Evolutionary conservation across 495 filamentous ascomycete species (phyloP), one percentile per base, ranked within the genome.

Genomic region (Penicillium odoratum): DNA sequence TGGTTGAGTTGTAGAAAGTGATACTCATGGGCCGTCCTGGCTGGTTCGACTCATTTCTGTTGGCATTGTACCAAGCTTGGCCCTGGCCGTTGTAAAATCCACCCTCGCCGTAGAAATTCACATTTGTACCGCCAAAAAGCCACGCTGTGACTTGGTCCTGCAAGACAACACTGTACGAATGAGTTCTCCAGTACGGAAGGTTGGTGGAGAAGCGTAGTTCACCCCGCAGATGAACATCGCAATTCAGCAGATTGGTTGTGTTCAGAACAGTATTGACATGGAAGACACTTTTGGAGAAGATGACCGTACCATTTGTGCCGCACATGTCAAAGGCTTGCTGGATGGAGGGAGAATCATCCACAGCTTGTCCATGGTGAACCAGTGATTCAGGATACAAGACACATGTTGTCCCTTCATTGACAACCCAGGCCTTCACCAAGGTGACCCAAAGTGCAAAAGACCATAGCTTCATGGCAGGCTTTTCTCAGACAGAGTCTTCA

Each of bases 101-200:
- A 5, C 73, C 76, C 50, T 72, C 47, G 15, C 66, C 66, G 30
- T 74, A 71, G 48, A 71, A 61, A 56, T 74, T 55, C 40, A 60
- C 61, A 47, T 79, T 67, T 21, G 74, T 77, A 25, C 68, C 66
- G 11, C 78, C 78, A 16, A 77, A 75, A 7, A 81, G 63, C 67
- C 71, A 80, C 0, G 77, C 78, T 29, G 78, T 74, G 25, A 73
- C 75, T 59, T 79, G 78, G 47, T 79, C 76, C 61, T 81, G 78
- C 54, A 76, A 73, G 18, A 74, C 74, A 7, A 78, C 68, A 5
- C 65, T 64, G 30, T 76, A 54, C 18, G 69, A 68, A 54, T 77
- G 65, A 11, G 66, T 72, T 7, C 74, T 62, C 78, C 78, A 81
- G 63, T 81, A 81, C 0, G 61, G 60, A 11, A 77, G 73, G 56